Evolutionary conservation across 2,329 filamentous ascomycete species (phyloP).

Genomic region (Hymenoscyphus fraxineus): DNA sequence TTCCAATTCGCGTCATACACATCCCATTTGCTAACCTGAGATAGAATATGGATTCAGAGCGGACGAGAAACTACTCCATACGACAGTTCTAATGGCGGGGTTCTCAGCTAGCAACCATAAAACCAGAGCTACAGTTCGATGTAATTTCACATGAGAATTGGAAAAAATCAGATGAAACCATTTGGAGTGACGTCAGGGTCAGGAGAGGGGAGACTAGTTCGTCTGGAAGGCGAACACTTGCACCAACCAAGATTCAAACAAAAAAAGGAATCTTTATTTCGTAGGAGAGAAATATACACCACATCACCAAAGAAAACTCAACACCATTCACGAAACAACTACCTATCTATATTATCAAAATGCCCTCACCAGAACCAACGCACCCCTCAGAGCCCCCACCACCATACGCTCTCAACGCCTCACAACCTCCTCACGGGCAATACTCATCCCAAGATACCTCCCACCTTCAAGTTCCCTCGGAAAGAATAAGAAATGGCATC

Average conservation of each 20-base stretch:
- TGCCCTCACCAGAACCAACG: not conserved
- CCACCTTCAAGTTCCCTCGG: constrained; percentile 29
- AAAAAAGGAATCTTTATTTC: not conserved
- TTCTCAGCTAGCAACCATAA: not conserved
- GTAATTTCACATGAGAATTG: not conserved
- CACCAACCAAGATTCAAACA: not conserved
- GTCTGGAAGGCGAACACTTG: not conserved
- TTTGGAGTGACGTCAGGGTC: not conserved
- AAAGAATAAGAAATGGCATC: constrained; percentile 47
- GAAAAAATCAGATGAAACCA: not conserved
- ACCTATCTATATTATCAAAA: not conserved
- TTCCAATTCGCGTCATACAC: constrained; percentile 15
- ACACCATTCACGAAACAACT: not conserved
- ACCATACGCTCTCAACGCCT: constrained; percentile 31
- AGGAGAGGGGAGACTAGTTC: not conserved
- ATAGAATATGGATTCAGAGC: constrained; percentile 11
- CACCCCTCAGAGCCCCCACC: constrained; percentile 21
- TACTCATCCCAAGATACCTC: constrained; percentile 22
- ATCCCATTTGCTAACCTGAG: constrained; percentile 7
- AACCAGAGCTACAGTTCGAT: not conserved
- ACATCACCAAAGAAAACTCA: not conserved
- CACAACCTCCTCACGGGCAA: constrained; percentile 10
- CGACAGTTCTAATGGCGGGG: constrained; percentile 23
- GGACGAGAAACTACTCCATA: constrained; percentile 18
- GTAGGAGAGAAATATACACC: not conserved